Conservation (phyloP, 192 early-diverging fungal species). For the Linnemannia schmuckeri region DNA sequence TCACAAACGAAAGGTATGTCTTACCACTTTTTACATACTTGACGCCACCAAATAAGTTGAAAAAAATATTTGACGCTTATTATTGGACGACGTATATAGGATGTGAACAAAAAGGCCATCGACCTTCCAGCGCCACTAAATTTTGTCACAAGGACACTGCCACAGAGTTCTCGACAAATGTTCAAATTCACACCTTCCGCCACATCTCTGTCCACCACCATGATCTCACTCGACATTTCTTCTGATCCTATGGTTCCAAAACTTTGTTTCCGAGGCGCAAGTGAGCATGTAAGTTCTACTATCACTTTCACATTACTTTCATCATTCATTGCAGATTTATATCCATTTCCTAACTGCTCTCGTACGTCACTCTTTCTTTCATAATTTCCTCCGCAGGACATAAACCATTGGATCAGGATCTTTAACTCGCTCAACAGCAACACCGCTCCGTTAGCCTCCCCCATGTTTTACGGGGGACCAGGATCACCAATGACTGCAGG, state of each 20-base stretch:
- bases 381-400: conserved; percentile 15
- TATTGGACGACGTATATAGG: not conserved
- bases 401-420: conserved; percentile 49
- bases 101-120: conserved; percentile 43
- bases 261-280: conserved; percentile 43
- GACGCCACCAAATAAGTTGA: not conserved
- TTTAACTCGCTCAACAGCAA: conserved; percentile 39
- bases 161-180: conserved; percentile 16
- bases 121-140: conserved; percentile 26
- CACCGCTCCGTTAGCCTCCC: conserved; percentile 3
- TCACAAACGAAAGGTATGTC: conserved; percentile 52
- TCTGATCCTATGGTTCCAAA: conserved; percentile 23
- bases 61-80: not conserved
- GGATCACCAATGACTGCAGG: conserved; percentile 18
- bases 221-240: conserved; percentile 29
- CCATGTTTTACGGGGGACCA: not conserved
- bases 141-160: conserved; percentile 11
- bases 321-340: too few species aligned
- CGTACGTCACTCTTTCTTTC: not conserved
- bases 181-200: conserved; percentile 12
- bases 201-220: conserved; percentile 24
- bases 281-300: conserved; percentile 34
- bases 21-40: not conserved
- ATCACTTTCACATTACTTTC: too few species aligned
- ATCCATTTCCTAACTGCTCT: not conserved